Percentiles rank a stretch among this genome's conserved stretches.
Conservation (phyloP, 345 rosid species). For the Erucastrum elatum region DNA sequence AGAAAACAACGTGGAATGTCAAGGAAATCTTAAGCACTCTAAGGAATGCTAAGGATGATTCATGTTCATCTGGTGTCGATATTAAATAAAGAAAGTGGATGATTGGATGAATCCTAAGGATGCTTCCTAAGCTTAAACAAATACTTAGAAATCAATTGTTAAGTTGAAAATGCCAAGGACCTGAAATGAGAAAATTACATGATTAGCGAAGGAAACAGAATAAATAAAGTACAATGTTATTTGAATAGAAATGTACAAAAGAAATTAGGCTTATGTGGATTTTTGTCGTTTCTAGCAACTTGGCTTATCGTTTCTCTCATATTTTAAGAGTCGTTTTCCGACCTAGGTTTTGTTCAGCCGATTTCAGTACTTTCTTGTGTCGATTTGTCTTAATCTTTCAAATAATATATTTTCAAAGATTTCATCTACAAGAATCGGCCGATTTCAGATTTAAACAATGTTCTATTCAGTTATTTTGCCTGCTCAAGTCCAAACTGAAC, state of each 20-base stretch:
- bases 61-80: background rate
- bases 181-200: background rate
- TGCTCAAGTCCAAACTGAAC: background rate
- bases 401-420: background rate
- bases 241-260: background rate
- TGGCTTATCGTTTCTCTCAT: background rate
- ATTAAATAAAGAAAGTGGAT: background rate
- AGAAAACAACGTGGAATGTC: background rate
- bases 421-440: background rate
- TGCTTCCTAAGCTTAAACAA: background rate
- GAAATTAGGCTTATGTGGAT: background rate
- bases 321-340: background rate
- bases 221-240: background rate
- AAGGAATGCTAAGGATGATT: background rate
- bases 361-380: background rate
- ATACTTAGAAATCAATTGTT: background rate
- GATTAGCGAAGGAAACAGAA: background rate
- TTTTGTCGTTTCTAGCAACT: background rate
- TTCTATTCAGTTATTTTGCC: background rate
- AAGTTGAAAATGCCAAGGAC: background rate
- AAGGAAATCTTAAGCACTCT: background rate
- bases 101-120: background rate
- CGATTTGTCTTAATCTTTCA: background rate
- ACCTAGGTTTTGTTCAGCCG: background rate
- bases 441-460: background rate